Percentiles rank a stretch among this genome's conserved stretches.
Evolutionary conservation across 2,329 filamentous ascomycete genomes (phyloP).

Genomic region (Cryphonectria carpinicola): DNA sequence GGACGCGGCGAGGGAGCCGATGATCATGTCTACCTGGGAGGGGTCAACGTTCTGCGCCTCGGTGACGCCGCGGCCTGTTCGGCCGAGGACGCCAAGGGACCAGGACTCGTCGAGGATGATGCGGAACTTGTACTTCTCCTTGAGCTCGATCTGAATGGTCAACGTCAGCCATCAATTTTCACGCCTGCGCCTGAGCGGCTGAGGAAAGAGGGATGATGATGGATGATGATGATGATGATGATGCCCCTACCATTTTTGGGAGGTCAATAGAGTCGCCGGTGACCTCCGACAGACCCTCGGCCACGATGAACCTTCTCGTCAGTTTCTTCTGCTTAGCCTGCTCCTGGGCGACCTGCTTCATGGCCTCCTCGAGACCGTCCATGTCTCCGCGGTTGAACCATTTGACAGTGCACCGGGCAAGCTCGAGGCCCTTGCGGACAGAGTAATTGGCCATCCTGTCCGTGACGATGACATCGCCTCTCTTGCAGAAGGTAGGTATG

Average conservation of each 20-base stretch:
- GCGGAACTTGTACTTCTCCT: slow-evolving; percentile 96
- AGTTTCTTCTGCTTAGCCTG: slow-evolving; percentile 83
- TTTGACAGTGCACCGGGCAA: slow-evolving; percentile 84
- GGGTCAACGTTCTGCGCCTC: slow-evolving; percentile 97
- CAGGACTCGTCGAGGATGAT: slow-evolving; percentile 96
- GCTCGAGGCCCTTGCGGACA: slow-evolving; percentile 91
- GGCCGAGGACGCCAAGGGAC: slow-evolving; percentile 93
- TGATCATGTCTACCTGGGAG: slow-evolving; percentile 93
- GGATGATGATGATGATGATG: too few relatives aligned
- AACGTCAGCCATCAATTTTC: background rate
- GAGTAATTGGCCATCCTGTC: slow-evolving; percentile 93
- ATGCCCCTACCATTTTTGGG: slow-evolving; percentile 72
- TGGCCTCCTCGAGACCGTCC: slow-evolving; percentile 84
- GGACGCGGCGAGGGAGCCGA: slow-evolving; percentile 88
- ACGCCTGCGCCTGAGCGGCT: background rate
- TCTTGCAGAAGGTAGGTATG: slow-evolving; percentile 95
- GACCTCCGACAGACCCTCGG: slow-evolving; percentile 91
- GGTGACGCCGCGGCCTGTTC: slow-evolving; percentile 88
- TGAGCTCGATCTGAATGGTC: slow-evolving; percentile 73
- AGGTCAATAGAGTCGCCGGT: slow-evolving; percentile 83
- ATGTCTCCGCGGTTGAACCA: slow-evolving; percentile 98
- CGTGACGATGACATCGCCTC: slow-evolving; percentile 95
- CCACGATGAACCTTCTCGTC: slow-evolving; percentile 93
- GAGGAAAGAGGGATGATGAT: too few relatives aligned
- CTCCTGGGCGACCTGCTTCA: slow-evolving; percentile 85